These are phyloP conservation scores for Tulasnella sp. DNA, from an alignment of 768 basidiomycete genomes.

Conservation along the genomic window DNA sequence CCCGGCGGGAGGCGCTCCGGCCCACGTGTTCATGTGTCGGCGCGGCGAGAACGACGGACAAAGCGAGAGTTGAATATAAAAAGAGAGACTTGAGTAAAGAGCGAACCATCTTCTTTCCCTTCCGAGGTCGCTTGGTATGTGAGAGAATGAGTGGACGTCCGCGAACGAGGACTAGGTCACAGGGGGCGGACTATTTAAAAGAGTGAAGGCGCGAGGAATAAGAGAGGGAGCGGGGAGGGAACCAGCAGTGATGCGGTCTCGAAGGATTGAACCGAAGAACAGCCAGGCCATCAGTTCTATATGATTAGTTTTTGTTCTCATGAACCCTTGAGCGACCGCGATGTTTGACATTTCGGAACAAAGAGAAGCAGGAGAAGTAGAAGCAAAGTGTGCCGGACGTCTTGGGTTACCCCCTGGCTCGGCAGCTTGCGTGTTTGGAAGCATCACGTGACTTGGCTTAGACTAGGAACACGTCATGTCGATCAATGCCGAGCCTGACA, in stretches of 20 bases:
- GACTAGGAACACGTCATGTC: background rate
- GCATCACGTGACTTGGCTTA: background rate
- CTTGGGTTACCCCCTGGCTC: background rate
- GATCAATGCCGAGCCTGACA: too few species aligned
- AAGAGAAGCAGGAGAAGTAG: background rate
- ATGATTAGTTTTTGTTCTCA: background rate
- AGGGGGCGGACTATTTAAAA: too few species aligned
- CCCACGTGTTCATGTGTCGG: background rate
- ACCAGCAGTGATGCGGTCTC: background rate
- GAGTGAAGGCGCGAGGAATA: background rate
- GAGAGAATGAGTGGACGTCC: background rate
- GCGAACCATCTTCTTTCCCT: background rate
- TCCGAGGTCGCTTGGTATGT: background rate
- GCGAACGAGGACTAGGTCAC: background rate
- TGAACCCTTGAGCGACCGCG: background rate
- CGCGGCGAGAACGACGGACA: background rate
- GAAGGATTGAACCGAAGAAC: background rate
- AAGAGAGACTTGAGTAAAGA: background rate
- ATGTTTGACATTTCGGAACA: background rate
- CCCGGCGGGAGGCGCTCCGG: background rate
- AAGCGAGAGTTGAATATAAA: background rate
- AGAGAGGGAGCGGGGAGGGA: background rate
- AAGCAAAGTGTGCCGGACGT: background rate
- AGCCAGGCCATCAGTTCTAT: background rate
- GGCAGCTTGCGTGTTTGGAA: background rate